These are phyloP conservation scores for Crithidia fasciculata DNA, from an alignment of 208 protist genomes.

Conservation along the genomic window DNA sequence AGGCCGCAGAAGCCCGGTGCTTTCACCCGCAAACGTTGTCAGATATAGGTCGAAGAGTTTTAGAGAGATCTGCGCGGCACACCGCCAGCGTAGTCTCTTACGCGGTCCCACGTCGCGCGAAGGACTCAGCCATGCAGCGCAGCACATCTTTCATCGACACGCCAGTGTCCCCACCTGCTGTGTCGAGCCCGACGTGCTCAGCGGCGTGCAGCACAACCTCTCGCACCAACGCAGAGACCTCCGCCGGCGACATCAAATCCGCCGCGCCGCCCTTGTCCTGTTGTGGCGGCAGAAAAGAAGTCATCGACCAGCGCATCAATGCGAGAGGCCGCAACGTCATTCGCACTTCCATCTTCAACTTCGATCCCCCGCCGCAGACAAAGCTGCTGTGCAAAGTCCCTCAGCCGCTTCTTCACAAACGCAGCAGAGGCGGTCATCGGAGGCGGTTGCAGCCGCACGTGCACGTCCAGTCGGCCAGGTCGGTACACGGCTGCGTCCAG, in stretches of 20 bases:
- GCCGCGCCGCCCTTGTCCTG: too few species aligned
- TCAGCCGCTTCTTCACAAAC: constrained; percentile 29
- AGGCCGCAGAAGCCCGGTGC: too few species aligned
- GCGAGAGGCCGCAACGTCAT: neutral
- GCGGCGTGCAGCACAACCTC: constrained; percentile 16
- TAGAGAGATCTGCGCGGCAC: too few species aligned
- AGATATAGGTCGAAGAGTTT: too few species aligned
- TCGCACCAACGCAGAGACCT: constrained; percentile 4
- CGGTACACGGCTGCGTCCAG: constrained; percentile 88
- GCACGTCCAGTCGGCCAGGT: constrained; percentile 87
- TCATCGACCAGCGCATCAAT: neutral
- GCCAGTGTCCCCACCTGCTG: neutral
- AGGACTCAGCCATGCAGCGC: constrained; percentile 4
- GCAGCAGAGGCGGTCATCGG: constrained; percentile 2
- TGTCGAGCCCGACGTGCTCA: neutral
- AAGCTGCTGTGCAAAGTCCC: constrained; percentile 16
- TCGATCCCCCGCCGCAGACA: neutral
- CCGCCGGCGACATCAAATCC: constrained; percentile 11
- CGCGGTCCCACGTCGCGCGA: neutral
- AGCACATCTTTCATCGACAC: neutral
- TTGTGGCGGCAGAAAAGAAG: neutral
- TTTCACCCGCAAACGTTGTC: too few species aligned
- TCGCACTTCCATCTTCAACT: neutral
- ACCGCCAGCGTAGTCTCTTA: neutral
- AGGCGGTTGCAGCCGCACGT: constrained; percentile 58